Evolutionary conservation across 1,139 yeast genomes (phyloP).

Genomic region (Blastobotrys ciferrii): DNA sequence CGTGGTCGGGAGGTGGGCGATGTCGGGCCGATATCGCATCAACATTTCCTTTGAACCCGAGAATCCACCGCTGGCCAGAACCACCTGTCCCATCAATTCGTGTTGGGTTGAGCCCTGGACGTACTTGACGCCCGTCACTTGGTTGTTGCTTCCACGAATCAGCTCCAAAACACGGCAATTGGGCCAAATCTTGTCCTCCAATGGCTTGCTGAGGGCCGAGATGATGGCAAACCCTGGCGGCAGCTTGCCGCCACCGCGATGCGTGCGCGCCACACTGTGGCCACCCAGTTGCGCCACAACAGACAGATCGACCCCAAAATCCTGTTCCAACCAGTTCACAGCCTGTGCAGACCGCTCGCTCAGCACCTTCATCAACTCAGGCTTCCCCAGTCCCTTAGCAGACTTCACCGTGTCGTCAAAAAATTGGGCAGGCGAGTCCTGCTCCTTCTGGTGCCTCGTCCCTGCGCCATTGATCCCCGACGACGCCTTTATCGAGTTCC

Average conservation of each 20-base stretch:
- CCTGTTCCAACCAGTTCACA: conserved; percentile 68
- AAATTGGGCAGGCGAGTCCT: conserved; percentile 59
- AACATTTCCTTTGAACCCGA: conserved; percentile 54
- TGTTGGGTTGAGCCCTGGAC: conserved; percentile 36
- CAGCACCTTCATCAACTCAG: conserved; percentile 50
- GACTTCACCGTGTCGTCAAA: conserved; percentile 65
- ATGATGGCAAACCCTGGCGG: conserved; percentile 80
- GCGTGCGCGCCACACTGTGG: conserved; percentile 71
- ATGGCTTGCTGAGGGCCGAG: conserved; percentile 50
- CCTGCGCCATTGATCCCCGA: conserved; percentile 79
- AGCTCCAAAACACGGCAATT: conserved; percentile 18
- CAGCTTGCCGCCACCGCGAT: conserved; percentile 58
- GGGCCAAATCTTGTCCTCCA: conserved; percentile 38
- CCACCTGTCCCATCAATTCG: conserved; percentile 53
- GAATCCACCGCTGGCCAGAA: conserved; percentile 81
- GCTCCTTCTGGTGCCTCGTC: conserved; percentile 59
- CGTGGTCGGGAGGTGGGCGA: conserved; percentile 64
- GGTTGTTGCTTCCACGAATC: conserved; percentile 19
- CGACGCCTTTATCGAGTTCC: conserved; percentile 74
- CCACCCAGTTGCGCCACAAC: conserved; percentile 72
- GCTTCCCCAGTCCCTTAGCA: conserved; percentile 61
- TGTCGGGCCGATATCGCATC: conserved; percentile 59
- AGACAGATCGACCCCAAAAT: conserved; percentile 59
- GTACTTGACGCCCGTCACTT: conserved; percentile 51
- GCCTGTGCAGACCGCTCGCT: conserved; percentile 51